Base-by-base conservation (phyloP, 768 basidiomycete species). In the Lepiota venenata region DNA sequence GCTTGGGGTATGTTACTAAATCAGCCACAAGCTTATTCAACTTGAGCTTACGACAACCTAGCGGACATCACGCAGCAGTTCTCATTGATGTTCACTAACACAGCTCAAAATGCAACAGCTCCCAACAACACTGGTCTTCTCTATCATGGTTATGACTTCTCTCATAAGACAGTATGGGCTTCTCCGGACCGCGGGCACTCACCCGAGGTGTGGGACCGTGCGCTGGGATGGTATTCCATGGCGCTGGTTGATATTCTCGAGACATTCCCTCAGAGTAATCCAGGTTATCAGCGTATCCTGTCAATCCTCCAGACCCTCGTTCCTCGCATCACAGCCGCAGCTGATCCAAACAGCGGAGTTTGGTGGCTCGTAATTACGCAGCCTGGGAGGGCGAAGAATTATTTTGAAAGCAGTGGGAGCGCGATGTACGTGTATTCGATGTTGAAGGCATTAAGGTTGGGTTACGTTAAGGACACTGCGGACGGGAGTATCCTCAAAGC, bases 321-420 rank as follows among this genome's bases (percentile, higher is more conserved):
- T 0, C 74, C 74, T 2, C 63, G 61, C 15, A 58, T 79, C 7
- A 61, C 61, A 7, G 69, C 67, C 49, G 74, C 75, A 0, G 75
- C 75, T 0, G 74, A 78, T 51, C 63, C 67, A 3, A 51, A 47
- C 2, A 66, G 64, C 11, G 77, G 75, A 16, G 76, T 68, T 14
- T 80, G 77, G 76, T 79, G 77, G 78, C 68, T 78, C 25, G 77
- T 80, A n/a, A 66, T 78, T 22, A 75, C 73, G 9, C 73, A 79
- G 58, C 75, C 78, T 14, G 75, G 75, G 21, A 60, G 76, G 16
- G 60, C 64, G 22, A 65, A 65, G 36, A 80, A 80, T 56, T 79
- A 79, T 57, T 77, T 79, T 52, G 78, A 80, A 66, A 76, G 75
- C 63, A 76, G 74, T 55, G 77, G 71, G 0, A 59, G 68, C 10